Evolutionary conservation across 108 stramenopile genomes (phyloP), one percentile per base, ranked within the genome.

Genomic region (Nitzschia palea): DNA sequence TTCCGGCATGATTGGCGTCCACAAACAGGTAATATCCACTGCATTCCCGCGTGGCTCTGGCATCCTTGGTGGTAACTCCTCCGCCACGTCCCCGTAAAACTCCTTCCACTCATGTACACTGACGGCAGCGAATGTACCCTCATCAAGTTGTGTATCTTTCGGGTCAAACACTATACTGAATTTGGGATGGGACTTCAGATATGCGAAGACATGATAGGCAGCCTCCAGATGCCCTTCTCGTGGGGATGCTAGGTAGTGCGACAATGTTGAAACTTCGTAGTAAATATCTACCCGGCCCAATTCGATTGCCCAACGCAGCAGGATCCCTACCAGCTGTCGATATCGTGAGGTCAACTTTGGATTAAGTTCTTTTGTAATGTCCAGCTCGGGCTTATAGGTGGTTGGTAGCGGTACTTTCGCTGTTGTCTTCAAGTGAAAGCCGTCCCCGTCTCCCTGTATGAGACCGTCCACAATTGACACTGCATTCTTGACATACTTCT

Each of bases 1-100:
- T 62, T 27, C 79, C 82, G 9, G 82, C 86, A 58, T 82, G 83
- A 44, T 80, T 67, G n/a, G 73, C 58, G 67, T 87, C 86, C 22
- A 84, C 82, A 59, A 79, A 83, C 27, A 31, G 31, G 51, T 60
- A 9, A 62, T 66, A 29, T 51, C 17, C 17, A 72, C 70, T 35
- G 52, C 4, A 31, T 62, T 58, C 35, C 37, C 67, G 28, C 23
- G 70, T 51, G 83, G 20, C 33, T 34, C 22, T 25, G 73, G 78
- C 52, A 55, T 51, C 37, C 77, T 37, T 8, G 67, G 48, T n/a
- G 82, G 78, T 0, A 77, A 30, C 18, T 42, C 42, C 34, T 79
- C 78, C 23, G 31, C n/a, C 6, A 52, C 53, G 42, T 64, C 60
- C 15, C 34, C 61, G 36, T 73, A 68, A 5, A 68, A 55, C 25